Base-by-base conservation (phyloP, 352 stramenopile genomes). In the Pythium apleroticum region DNA sequence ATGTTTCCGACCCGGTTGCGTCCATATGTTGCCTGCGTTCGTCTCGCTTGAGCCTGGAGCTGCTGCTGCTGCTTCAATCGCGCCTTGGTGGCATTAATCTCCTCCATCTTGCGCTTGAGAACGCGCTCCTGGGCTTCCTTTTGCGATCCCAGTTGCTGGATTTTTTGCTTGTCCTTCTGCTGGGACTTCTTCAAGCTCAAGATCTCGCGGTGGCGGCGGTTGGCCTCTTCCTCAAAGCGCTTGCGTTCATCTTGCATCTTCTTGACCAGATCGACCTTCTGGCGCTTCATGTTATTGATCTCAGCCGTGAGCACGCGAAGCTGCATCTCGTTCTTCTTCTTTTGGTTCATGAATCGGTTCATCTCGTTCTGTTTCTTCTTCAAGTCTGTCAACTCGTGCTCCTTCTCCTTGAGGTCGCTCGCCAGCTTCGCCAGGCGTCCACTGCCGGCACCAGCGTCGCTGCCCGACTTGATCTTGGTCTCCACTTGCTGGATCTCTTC, bases 261-360 rank as follows among this genome's bases (percentile, higher is more conserved):
- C 60, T 91, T 91, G 25, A 95, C 75, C 25, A 96, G 57, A 25
- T 96, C 88, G n/a, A 96, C 88, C 53, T 95, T 96, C 60, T 96
- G 88, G 7, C 85, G 72, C 73, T 96, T 96, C 88, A 96, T 96
- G 58, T 86, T 89, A 22, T 60, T 82, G 52, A 96, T 93, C 68
- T 96, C 88, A 11, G 82, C 80, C 7, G 80, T 91, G 33, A 95
- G 57, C 7, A 93, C 83, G 20, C 87, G 78, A 31, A 94, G 60
- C 52, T 96, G 84, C 72, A 89, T 91, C 64, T 96, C 87, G 55
- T 86, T 93, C 66, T 96, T 96, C 72, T 91, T 90, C 68, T 93
- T 93, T 55, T 93, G 76, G 50, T 75, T 79, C 70, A 93, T 84
- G 49, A 90, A 93, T 25, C 80, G 77, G 49, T 89, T 89, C 62